phyloP scores from a whole-genome alignment of 352 stramenopile genomes.

The Globisporangium iwayamae region DNA sequence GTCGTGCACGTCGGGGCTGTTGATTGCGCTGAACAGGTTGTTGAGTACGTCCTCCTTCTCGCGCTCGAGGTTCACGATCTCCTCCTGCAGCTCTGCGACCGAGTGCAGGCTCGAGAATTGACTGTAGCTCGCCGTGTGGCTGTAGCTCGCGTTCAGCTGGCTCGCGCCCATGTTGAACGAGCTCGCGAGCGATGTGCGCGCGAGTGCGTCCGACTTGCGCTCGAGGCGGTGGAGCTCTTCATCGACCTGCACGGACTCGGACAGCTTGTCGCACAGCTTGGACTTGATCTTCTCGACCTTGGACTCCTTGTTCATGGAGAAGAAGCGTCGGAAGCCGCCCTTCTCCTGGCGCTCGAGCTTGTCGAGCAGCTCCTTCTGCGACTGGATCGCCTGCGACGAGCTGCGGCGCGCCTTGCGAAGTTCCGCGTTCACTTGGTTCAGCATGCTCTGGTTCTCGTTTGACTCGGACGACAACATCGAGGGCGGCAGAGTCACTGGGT shows the following conservation, averaged over 20 bases:
- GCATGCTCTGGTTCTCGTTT: constrained; percentile 18
- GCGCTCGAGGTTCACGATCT: constrained; percentile 55
- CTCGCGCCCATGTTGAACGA: constrained; percentile 1
- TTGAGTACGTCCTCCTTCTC: constrained; percentile 74
- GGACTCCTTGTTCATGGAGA: constrained; percentile 63
- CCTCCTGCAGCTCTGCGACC: constrained; percentile 47
- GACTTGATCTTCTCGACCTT: constrained; percentile 71
- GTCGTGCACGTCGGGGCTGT: constrained; percentile 63
- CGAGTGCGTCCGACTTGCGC: constrained; percentile 59
- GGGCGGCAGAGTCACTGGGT: neutral
- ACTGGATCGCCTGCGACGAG: constrained; percentile 74
- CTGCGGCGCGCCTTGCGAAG: constrained; percentile 57
- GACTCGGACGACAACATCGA: neutral
- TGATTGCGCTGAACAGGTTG: constrained; percentile 53
- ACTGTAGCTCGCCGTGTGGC: constrained; percentile 19
- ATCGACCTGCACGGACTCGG: constrained; percentile 58
- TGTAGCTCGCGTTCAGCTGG: constrained; percentile 16
- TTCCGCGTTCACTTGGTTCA: constrained; percentile 40
- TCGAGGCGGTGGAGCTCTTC: constrained; percentile 65
- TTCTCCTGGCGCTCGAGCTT: constrained; percentile 79
- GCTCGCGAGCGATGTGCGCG: constrained; percentile 43
- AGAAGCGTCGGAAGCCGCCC: constrained; percentile 56
- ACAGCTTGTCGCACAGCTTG: constrained; percentile 73
- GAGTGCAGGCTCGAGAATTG: constrained; percentile 19
- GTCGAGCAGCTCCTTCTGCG: constrained; percentile 76